Percentiles rank a stretch among this genome's conserved stretches.
Evolutionary conservation across 768 basidiomycete species (phyloP).

Genomic region (Macrolepiota albuminosa): DNA sequence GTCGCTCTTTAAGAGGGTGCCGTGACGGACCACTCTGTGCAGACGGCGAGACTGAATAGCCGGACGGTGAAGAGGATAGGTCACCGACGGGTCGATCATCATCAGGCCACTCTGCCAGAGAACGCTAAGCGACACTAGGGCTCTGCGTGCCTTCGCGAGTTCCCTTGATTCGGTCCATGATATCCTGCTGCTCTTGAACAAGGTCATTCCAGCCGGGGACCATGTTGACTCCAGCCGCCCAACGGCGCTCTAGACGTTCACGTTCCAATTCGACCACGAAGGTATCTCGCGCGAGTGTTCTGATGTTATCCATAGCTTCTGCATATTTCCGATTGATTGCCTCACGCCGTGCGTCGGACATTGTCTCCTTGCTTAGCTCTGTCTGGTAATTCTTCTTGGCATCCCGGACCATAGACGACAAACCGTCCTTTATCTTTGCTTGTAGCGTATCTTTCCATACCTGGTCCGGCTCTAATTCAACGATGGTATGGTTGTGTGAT

Average conservation of each 20-base stretch:
- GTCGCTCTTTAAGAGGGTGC: too few species aligned
- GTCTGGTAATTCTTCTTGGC: conserved; percentile 54
- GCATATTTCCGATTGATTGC: conserved; percentile 34
- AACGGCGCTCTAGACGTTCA: conserved; percentile 45
- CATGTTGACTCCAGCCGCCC: conserved; percentile 36
- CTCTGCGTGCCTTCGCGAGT: conserved; percentile 9
- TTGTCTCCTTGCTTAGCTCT: conserved; percentile 42
- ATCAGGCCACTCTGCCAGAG: too few species aligned
- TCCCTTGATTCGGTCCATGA: conserved; percentile 41
- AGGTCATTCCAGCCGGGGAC: conserved; percentile 24
- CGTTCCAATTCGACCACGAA: conserved; percentile 39
- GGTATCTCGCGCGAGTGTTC: conserved; percentile 39
- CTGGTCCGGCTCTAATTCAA: conserved; percentile 46
- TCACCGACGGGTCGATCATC: too few species aligned
- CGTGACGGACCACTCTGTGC: too few species aligned
- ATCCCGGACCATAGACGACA: conserved; percentile 46
- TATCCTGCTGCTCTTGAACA: conserved; percentile 34
- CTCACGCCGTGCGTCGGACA: conserved; percentile 25
- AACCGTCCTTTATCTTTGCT: conserved; percentile 44
- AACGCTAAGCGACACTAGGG: conserved; percentile 4
- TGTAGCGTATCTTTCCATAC: conserved; percentile 46
- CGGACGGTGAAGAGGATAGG: too few species aligned
- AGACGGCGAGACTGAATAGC: too few species aligned
- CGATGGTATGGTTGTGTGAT: conserved; percentile 21
- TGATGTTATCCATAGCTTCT: conserved; percentile 38